These are phyloP conservation scores for Elsinoe arachidis DNA, from an alignment of 2,329 filamentous ascomycete genomes.

Conservation along the genomic window DNA sequence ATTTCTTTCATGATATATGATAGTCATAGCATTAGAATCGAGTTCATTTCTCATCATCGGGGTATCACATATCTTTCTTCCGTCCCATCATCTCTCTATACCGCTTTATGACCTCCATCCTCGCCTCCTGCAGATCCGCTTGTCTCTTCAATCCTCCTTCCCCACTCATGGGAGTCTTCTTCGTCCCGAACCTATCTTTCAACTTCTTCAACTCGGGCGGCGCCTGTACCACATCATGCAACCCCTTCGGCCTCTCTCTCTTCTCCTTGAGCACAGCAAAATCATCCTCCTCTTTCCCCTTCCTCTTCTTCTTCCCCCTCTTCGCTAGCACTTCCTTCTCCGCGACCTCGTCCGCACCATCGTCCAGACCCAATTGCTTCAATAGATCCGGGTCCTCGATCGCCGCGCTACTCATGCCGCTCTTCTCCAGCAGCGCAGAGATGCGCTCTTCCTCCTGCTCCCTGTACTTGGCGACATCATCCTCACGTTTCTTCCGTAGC, in stretches of 20 bases:
- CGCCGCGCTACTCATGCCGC: background rate
- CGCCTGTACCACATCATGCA: slow-evolving; percentile 58
- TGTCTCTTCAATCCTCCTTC: slow-evolving; percentile 62
- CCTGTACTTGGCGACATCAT: slow-evolving; percentile 51
- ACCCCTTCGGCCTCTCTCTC: slow-evolving; percentile 45
- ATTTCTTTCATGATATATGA: background rate
- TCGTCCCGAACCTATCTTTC: slow-evolving; percentile 56
- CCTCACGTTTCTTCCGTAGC: slow-evolving; percentile 57
- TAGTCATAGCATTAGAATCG: background rate
- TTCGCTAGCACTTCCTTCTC: slow-evolving; percentile 51
- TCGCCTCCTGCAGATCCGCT: slow-evolving; percentile 62
- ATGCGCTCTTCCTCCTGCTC: slow-evolving; percentile 69
- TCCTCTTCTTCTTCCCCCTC: slow-evolving; percentile 33
- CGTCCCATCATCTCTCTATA: slow-evolving; percentile 60
- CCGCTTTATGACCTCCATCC: slow-evolving; percentile 61
- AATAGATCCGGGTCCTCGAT: slow-evolving; percentile 50
- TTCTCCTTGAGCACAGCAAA: slow-evolving; percentile 67
- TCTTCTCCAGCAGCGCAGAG: slow-evolving; percentile 44
- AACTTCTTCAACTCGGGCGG: slow-evolving; percentile 63
- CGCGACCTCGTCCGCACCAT: slow-evolving; percentile 59
- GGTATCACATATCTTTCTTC: slow-evolving; percentile 7
- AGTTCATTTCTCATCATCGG: background rate
- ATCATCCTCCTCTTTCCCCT: slow-evolving; percentile 52
- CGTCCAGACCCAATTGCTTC: slow-evolving; percentile 55
- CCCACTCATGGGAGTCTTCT: slow-evolving; percentile 57